These are phyloP conservation scores for Tulasnella sp. DNA, from an alignment of 768 basidiomycete genomes.

Conservation along the genomic window DNA sequence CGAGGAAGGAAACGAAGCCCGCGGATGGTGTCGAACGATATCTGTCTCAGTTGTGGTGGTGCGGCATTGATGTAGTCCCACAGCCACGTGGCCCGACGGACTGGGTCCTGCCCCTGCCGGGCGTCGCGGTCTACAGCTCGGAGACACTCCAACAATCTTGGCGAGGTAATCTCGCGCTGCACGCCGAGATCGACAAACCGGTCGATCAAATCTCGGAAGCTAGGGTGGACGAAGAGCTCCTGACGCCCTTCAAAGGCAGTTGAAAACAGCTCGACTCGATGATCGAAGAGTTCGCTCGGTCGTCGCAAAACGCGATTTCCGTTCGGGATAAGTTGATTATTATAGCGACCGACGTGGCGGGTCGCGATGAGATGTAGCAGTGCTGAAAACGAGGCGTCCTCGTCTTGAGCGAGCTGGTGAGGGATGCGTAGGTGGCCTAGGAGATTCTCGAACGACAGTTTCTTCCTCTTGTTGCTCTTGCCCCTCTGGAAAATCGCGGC, in stretches of 20 bases:
- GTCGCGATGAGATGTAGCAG: not conserved
- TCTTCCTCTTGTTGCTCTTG: not conserved
- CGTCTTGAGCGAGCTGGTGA: not conserved
- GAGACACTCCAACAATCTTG: not conserved
- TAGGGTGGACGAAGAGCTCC: slow-evolving; percentile 3
- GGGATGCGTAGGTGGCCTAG: not conserved
- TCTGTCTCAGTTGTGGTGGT: not conserved
- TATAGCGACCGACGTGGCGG: not conserved
- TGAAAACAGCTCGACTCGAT: slow-evolving; percentile 4
- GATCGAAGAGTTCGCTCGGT: slow-evolving; percentile 18
- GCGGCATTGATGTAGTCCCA: not conserved
- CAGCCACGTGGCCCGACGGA: not conserved
- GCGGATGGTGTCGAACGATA: not conserved
- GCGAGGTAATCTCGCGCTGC: not conserved
- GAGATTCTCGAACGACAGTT: not conserved
- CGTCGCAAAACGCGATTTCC: slow-evolving; percentile 12
- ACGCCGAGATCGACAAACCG: not conserved
- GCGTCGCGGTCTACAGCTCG: not conserved
- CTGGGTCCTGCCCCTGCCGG: not conserved
- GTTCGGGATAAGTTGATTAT: slow-evolving; percentile 5
- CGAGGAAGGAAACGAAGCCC: slow-evolving; percentile 10
- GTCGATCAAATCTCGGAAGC: not conserved
- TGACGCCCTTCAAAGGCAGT: not conserved
- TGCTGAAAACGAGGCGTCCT: not conserved
- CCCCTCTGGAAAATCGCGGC: not conserved